phyloP scores from a whole-genome alignment of 2,329 filamentous ascomycete genomes.

The Cordyceps militaris region DNA sequence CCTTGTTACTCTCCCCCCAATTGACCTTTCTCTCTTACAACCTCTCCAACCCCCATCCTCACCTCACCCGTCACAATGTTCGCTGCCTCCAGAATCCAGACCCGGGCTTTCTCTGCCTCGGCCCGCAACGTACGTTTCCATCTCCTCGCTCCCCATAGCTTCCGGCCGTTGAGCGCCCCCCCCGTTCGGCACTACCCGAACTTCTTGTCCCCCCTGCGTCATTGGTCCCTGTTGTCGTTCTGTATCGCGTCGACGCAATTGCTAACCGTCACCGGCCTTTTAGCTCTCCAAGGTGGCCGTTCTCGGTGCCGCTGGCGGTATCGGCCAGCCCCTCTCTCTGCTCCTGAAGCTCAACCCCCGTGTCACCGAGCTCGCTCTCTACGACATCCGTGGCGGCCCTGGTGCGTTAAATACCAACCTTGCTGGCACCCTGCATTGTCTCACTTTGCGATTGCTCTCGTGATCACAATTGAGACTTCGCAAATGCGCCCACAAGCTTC shows the following conservation, averaged over 20 bases:
- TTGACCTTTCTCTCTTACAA: slow-evolving; percentile 17
- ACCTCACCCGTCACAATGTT: slow-evolving; percentile 54
- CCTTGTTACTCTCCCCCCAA: not conserved
- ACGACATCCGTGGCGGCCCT: slow-evolving; percentile 92
- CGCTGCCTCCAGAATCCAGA: slow-evolving; percentile 61
- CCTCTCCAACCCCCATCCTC: slow-evolving; percentile 12
- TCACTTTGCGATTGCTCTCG: not conserved
- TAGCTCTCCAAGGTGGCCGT: slow-evolving; percentile 97
- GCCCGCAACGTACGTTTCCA: slow-evolving; percentile 59
- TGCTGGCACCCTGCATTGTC: slow-evolving; percentile 11
- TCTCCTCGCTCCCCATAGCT: slow-evolving; percentile 4
- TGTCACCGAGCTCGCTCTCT: slow-evolving; percentile 89
- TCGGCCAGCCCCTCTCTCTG: slow-evolving; percentile 95
- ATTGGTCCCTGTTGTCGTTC: not conserved
- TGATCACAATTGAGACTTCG: not conserved
- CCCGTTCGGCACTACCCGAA: slow-evolving; percentile 8
- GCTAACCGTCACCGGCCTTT: slow-evolving; percentile 17
- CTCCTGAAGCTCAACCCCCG: slow-evolving; percentile 98
- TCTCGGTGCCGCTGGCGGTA: slow-evolving; percentile 93
- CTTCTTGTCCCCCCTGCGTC: slow-evolving; percentile 5
- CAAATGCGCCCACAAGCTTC: not conserved
- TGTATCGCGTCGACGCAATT: slow-evolving; percentile 11
- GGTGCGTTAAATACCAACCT: slow-evolving; percentile 49
- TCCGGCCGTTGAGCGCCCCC: not conserved
- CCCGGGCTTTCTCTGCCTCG: slow-evolving; percentile 74